Percentiles rank a stretch among this genome's conserved stretches.
These are phyloP conservation scores for Elsinoe ampelina DNA, from an alignment of 2,329 filamentous ascomycete genomes.

Conservation along the genomic window DNA sequence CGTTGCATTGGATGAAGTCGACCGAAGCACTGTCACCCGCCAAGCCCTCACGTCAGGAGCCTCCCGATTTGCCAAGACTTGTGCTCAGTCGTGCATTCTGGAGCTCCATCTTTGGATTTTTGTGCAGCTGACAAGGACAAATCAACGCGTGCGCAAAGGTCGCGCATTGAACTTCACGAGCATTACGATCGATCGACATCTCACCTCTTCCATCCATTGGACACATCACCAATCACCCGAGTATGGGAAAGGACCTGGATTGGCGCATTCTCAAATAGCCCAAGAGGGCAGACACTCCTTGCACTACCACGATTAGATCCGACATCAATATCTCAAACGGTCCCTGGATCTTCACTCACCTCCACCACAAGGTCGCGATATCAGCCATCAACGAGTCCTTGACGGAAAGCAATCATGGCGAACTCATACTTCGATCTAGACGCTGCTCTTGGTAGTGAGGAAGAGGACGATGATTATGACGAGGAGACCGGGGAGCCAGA, in stretches of 20 bases:
- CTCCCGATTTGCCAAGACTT: slow-evolving; percentile 1
- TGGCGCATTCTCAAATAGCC: not conserved
- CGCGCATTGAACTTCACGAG: not conserved
- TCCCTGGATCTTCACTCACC: not conserved
- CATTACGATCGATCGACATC: not conserved
- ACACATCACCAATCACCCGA: not conserved
- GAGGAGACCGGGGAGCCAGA: slow-evolving; percentile 59
- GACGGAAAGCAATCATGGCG: slow-evolving; percentile 19
- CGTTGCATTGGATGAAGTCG: slow-evolving; percentile 4
- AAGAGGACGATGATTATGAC: slow-evolving; percentile 73
- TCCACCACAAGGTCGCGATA: too few species aligned
- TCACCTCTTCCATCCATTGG: not conserved
- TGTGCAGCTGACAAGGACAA: not conserved
- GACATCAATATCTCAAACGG: slow-evolving; percentile 4
- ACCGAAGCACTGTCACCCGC: not conserved
- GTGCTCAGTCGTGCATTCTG: not conserved
- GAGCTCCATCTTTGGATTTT: slow-evolving; percentile 4
- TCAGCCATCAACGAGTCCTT: too few species aligned
- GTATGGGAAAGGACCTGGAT: not conserved
- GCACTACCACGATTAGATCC: not conserved
- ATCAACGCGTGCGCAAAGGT: not conserved
- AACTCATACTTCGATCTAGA: slow-evolving; percentile 61
- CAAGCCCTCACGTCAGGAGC: not conserved
- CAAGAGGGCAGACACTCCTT: not conserved
- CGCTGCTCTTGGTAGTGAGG: slow-evolving; percentile 77